Percentiles rank a stretch among this genome's conserved stretches.
Evolutionary conservation across 495 filamentous ascomycete genomes (phyloP).

Genomic region (Podospora didyma): DNA sequence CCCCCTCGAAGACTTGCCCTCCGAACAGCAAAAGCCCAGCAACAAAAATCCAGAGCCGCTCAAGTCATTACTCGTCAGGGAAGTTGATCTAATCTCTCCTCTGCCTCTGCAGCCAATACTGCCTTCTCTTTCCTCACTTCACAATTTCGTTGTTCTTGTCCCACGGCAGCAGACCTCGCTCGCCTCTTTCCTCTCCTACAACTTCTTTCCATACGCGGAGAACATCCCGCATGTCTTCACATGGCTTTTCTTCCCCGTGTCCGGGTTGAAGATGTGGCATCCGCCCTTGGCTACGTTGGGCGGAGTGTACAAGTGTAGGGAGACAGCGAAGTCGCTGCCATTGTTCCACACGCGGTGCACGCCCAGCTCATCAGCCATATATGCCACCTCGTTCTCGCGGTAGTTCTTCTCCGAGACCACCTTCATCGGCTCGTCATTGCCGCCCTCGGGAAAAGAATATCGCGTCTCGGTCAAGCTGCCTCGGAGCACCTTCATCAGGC

Average conservation of each 20-base stretch:
- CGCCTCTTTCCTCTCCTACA: slow-evolving; percentile 20
- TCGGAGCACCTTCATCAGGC: slow-evolving; percentile 66
- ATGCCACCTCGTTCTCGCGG: slow-evolving; percentile 41
- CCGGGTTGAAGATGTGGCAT: slow-evolving; percentile 66
- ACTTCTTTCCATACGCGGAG: slow-evolving; percentile 49
- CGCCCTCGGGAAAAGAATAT: slow-evolving; percentile 66
- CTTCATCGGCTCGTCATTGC: slow-evolving; percentile 47
- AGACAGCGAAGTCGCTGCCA: slow-evolving; percentile 71
- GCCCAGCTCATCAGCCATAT: slow-evolving; percentile 55
- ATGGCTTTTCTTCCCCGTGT: slow-evolving; percentile 69
- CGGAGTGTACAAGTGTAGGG: slow-evolving; percentile 86
- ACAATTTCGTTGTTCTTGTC: not conserved
- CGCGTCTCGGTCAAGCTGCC: slow-evolving; percentile 75
- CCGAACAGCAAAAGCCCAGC: too few relatives aligned
- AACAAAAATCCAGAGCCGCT: too few relatives aligned
- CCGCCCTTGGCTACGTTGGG: slow-evolving; percentile 77
- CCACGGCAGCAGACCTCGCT: not conserved
- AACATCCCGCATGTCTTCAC: slow-evolving; percentile 63
- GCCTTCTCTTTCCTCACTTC: not conserved
- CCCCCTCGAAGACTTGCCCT: too few relatives aligned
- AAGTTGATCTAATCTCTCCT: too few relatives aligned
- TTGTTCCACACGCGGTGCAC: slow-evolving; percentile 79
- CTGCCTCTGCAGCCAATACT: too few relatives aligned
- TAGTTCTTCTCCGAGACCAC: slow-evolving; percentile 52
- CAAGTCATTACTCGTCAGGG: too few relatives aligned